Evolutionary conservation across 345 rosid genomes (phyloP).

Genomic region (Hypericum perforatum): DNA sequence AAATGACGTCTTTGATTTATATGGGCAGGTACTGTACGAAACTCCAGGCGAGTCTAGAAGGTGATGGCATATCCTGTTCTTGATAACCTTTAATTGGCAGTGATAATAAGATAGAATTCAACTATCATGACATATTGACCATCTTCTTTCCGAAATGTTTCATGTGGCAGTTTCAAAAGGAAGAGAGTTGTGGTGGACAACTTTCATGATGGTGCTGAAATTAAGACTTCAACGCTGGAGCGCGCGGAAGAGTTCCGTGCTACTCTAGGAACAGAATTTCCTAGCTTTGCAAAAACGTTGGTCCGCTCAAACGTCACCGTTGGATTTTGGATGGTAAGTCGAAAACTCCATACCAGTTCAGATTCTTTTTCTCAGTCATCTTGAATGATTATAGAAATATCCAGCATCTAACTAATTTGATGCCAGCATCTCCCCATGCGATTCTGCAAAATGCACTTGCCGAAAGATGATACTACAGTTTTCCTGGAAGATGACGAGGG

Average conservation of each 20-base stretch:
- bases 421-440: slow-evolving; percentile 40
- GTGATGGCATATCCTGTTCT: too few relatives aligned
- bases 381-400: slow-evolving; percentile 3
- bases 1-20: too few relatives aligned
- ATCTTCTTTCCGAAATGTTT: not conserved
- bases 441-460: slow-evolving; percentile 39
- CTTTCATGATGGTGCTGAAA: slow-evolving; percentile 13
- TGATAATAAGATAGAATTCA: not conserved
- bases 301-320: slow-evolving; percentile 34
- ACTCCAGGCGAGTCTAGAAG: too few relatives aligned
- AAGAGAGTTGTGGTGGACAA: slow-evolving; percentile 27
- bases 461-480: slow-evolving; percentile 25
- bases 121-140: not conserved
- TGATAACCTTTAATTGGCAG: not conserved
- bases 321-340: slow-evolving; percentile 40
- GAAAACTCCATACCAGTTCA: slow-evolving; percentile 10
- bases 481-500: slow-evolving; percentile 27
- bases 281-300: slow-evolving; percentile 36
- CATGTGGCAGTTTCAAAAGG: slow-evolving; percentile 16
- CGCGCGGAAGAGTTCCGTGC: slow-evolving; percentile 32
- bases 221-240: slow-evolving; percentile 23
- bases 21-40: too few relatives aligned
- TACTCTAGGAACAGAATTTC: slow-evolving; percentile 20
- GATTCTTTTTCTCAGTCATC: not conserved
- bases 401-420: not conserved